Percentiles rank a stretch among this genome's conserved stretches.
Conservation (phyloP, 345 rosid species). For the Citrus reticulata region DNA sequence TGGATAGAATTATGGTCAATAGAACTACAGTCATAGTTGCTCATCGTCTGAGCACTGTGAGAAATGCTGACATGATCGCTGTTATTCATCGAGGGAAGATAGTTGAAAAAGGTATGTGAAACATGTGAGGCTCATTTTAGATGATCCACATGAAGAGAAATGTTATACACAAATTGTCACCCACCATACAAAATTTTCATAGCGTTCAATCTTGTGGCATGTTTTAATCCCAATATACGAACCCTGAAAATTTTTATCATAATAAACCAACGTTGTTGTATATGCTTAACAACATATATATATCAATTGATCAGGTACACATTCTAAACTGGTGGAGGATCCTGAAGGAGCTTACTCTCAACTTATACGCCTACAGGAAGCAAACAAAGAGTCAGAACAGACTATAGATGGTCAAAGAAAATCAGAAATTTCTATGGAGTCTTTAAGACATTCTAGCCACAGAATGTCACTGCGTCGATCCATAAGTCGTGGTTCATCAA, state of each 20-base stretch:
- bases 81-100: constrained; percentile 76
- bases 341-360: constrained; percentile 87
- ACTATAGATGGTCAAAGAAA: constrained; percentile 33
- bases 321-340: constrained; percentile 58
- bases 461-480: constrained; percentile 41
- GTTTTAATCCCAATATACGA: neutral
- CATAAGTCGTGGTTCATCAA: constrained; percentile 55
- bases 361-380: constrained; percentile 73
- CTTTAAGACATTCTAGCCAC: constrained; percentile 35
- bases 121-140: neutral
- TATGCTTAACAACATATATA: neutral
- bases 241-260: neutral
- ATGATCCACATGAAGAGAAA: neutral
- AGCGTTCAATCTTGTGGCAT: neutral
- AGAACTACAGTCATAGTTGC: constrained; percentile 81
- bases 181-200: neutral
- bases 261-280: neutral
- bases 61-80: constrained; percentile 67
- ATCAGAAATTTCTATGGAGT: constrained; percentile 29
- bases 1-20: constrained; percentile 73
- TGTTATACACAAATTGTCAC: neutral
- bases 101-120: constrained; percentile 71
- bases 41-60: constrained; percentile 76
- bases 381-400: constrained; percentile 38
- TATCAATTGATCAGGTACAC: constrained; percentile 45